phyloP scores from a whole-genome alignment of 2,329 filamentous ascomycete genomes.

The Phyllosticta citrichinensis region DNA sequence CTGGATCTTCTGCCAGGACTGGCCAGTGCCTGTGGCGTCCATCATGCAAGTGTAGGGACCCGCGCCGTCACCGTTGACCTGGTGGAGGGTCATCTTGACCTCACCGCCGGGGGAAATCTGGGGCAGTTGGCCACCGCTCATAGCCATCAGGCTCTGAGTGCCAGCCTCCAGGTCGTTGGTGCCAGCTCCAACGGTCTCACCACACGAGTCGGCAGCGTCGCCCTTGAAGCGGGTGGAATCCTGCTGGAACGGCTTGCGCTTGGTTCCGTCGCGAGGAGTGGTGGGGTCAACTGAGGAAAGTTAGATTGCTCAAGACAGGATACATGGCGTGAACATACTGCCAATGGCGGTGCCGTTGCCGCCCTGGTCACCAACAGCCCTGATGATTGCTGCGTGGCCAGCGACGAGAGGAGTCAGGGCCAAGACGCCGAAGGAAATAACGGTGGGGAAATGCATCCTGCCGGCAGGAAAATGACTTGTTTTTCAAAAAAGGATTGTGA shows the following conservation, averaged over 20 bases:
- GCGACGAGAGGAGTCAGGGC: constrained; percentile 46
- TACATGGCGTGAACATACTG: constrained; percentile 22
- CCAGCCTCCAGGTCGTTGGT: constrained; percentile 48
- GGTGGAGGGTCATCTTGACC: constrained; percentile 54
- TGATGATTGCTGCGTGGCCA: constrained; percentile 52
- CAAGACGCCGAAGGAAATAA: constrained; percentile 40
- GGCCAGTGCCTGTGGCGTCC: constrained; percentile 49
- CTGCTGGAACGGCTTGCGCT: constrained; percentile 52
- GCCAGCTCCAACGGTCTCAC: constrained; percentile 48
- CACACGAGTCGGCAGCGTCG: constrained; percentile 41
- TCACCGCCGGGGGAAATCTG: constrained; percentile 49
- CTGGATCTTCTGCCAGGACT: constrained; percentile 42
- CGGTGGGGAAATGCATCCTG: constrained; percentile 34
- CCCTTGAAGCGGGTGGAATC: constrained; percentile 54
- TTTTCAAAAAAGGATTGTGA: background rate
- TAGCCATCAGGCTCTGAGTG: constrained; percentile 47
- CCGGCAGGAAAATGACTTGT: background rate
- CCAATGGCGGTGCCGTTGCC: constrained; percentile 43
- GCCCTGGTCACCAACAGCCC: constrained; percentile 48
- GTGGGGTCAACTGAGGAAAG: constrained; percentile 34
- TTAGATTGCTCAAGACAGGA: constrained; percentile 3
- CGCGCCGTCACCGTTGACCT: constrained; percentile 57
- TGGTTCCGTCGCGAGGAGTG: constrained; percentile 53
- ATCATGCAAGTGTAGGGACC: constrained; percentile 58
- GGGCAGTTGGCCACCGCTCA: constrained; percentile 47